Conservation (phyloP, 805 yeast genomes). For the Barnettozyma populi region DNA sequence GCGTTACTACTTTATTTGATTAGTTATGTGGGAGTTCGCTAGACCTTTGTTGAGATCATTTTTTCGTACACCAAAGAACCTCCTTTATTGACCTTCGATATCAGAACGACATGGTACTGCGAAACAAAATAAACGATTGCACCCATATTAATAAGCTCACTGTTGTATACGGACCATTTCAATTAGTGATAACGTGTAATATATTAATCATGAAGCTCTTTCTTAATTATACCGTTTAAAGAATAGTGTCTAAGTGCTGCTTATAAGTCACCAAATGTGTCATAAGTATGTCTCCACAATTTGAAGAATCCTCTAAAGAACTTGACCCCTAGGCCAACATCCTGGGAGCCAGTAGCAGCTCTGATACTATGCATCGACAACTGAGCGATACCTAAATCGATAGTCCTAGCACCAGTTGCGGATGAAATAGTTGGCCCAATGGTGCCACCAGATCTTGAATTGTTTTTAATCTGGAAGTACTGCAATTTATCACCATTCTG, state of each 20-base stretch:
- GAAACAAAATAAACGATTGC: too few species aligned
- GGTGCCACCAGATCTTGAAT: constrained; percentile 82
- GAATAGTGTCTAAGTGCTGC: too few species aligned
- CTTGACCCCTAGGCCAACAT: constrained; percentile 67
- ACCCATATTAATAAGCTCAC: too few species aligned
- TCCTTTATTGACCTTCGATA: too few species aligned
- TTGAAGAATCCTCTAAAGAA: constrained; percentile 66
- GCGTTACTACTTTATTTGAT: too few species aligned
- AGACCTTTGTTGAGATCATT: too few species aligned
- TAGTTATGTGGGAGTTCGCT: too few species aligned
- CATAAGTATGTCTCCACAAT: constrained; percentile 59
- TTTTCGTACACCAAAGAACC: too few species aligned
- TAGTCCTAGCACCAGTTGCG: constrained; percentile 67
- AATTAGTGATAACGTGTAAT: background rate
- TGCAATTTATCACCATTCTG: constrained; percentile 62
- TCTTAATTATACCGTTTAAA: too few species aligned
- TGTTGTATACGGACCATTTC: background rate
- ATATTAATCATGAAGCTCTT: background rate
- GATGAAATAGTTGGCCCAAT: constrained; percentile 70
- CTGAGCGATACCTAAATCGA: constrained; percentile 80
- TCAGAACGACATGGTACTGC: too few species aligned
- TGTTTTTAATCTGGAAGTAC: constrained; percentile 83
- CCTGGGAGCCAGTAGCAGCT: constrained; percentile 74
- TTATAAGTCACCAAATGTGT: constrained; percentile 44
- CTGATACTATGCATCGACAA: constrained; percentile 83